Conservation (phyloP, 176 grass and related monocot genomes). For the Aegilops tauschii region DNA sequence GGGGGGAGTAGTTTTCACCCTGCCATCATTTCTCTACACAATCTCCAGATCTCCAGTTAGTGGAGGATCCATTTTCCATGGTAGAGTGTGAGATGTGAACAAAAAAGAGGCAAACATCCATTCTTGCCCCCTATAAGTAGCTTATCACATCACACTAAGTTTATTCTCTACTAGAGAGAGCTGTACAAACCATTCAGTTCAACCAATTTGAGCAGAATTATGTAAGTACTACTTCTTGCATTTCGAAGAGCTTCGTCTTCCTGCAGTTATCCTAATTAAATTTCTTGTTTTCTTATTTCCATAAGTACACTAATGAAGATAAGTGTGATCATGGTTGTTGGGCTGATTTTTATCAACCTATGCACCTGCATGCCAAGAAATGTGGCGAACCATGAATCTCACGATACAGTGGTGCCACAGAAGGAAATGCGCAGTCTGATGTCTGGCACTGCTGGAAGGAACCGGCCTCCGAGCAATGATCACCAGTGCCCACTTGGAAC, state of each 20-base stretch:
- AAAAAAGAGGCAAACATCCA: neutral
- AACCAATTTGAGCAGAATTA: neutral
- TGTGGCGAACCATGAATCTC: neutral
- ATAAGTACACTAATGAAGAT: constrained; percentile 13
- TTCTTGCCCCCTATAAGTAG: constrained; percentile 36
- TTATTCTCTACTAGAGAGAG: neutral
- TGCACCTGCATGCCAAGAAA: constrained; percentile 16
- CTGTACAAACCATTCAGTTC: neutral
- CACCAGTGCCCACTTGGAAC: constrained; percentile 40
- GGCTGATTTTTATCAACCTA: neutral
- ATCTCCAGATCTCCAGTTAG: constrained; percentile 34
- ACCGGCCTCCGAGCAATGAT: constrained; percentile 38
- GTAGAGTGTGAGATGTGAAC: neutral
- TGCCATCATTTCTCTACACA: neutral
- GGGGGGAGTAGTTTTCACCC: constrained; percentile 6
- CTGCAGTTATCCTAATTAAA: neutral
- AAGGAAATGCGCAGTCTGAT: constrained; percentile 11
- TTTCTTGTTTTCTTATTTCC: neutral
- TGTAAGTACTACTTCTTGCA: neutral
- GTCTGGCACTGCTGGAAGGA: constrained; percentile 22
- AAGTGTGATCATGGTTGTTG: neutral
- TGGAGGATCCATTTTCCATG: constrained; percentile 40
- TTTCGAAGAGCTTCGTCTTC: neutral
- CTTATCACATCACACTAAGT: constrained; percentile 16
- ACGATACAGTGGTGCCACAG: neutral